A percentile compares a stretch with the other conserved stretches of the same genome.
Conservation (phyloP, 441 rosid species). For the Croton setiger region DNA sequence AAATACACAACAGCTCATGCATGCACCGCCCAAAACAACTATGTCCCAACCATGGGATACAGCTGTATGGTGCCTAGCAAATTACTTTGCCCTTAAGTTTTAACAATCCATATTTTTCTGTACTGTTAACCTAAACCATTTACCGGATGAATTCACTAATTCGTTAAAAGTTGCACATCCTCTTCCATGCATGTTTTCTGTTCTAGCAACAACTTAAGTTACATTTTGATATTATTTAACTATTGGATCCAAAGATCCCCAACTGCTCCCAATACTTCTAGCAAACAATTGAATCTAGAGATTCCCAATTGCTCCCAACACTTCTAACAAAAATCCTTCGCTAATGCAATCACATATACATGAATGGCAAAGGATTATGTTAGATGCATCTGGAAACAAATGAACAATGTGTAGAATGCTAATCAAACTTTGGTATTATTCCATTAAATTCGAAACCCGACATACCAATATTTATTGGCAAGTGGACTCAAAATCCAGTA, state of each 20-base stretch:
- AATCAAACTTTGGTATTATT: slow-evolving; percentile 4
- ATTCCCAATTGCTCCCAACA: background rate
- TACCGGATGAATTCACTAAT: slow-evolving; percentile 4
- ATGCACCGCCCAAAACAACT: slow-evolving; percentile 8
- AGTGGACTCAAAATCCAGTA: slow-evolving; percentile 7
- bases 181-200: background rate
- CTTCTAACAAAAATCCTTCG: background rate
- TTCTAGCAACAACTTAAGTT: background rate
- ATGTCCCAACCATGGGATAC: background rate
- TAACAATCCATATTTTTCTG: background rate
- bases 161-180: background rate
- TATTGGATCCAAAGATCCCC: background rate
- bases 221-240: background rate
- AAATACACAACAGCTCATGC: background rate
- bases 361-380: background rate
- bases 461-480: background rate
- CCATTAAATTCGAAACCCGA: background rate
- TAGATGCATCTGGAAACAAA: slow-evolving; percentile 8
- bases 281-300: background rate
- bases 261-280: background rate
- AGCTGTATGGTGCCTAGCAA: slow-evolving; percentile 11
- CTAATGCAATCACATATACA: background rate
- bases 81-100: background rate
- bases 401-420: slow-evolving; percentile 9
- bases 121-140: slow-evolving; percentile 3